Evolutionary conservation across 225 moss, liverwort and hornwort species (phyloP), one percentile per base, ranked within the genome.

Genomic region (Pleurozium schreberi): DNA sequence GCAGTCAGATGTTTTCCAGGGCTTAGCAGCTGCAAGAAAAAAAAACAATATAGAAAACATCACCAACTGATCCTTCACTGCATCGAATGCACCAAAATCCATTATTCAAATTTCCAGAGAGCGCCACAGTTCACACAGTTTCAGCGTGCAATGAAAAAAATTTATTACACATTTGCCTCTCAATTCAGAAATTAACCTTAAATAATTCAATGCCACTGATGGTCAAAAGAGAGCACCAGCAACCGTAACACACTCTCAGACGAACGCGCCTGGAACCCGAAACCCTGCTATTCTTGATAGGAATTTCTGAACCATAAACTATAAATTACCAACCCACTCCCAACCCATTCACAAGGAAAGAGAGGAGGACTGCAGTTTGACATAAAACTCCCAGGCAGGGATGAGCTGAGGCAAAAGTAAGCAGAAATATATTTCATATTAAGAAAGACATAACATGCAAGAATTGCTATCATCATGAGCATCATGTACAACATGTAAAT

Each of bases 1-100:
- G 63, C 94, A 95, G 66, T 98, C 96, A 26, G 94, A 91, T 28
- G 96, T 96, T 88, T 92, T 95, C 96, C 95, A 98, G 36, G 97
- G 98, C 80, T 93, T 94, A 57, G 89, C 75, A 84, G 80, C 97
- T 97, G 95, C 92, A 84, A 69, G 38, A 57, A 85, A 60, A 79
- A 57, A 49, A 55, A 83, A n/a, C 13, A 68, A 19, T 26, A 14
- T 34, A 20, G 45, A n/a, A 28, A 38, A 74, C 27, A 69, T 61
- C 38, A 38, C 75, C 65, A 42, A 45, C 36, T 42, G 73, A 53
- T 26, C 64, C 53, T 27, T 42, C 52, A 42, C 25, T 40, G 53
- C 64, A 57, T 75, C 43, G 20, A 60, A 69, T 45, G 45, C 67
- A 53, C 17, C 36, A 43, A 83, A 57, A 42, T 23, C 42, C 34